phyloP scores from a whole-genome alignment of 441 rosid genomes.

The Adansonia madagascariensis region DNA sequence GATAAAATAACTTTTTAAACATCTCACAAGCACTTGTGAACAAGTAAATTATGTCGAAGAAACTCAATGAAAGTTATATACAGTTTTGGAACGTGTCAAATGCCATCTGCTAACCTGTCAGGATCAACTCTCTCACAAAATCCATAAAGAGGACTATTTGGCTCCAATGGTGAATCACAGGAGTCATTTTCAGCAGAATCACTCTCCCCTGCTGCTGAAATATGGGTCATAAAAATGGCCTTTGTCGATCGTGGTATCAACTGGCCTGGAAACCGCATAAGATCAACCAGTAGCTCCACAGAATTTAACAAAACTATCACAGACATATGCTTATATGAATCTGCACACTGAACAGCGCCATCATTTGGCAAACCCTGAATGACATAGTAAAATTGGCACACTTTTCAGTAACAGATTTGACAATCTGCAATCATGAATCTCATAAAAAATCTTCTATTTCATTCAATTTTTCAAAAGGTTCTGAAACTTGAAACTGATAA shows the following conservation, averaged over 20 bases:
- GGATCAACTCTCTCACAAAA: conserved; percentile 77
- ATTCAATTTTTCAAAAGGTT: not conserved
- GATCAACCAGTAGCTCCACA: conserved; percentile 89
- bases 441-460: not conserved
- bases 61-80: not conserved
- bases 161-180: conserved; percentile 98
- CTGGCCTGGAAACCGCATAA: conserved; percentile 95
- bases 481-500: conserved; percentile 13
- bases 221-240: conserved; percentile 91
- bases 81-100: not conserved
- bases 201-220: conserved; percentile 95
- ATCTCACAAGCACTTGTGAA: not conserved
- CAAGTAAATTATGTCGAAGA: not conserved
- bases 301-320: conserved; percentile 87
- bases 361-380: conserved; percentile 94
- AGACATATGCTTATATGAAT: conserved; percentile 89
- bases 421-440: not conserved
- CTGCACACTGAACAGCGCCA: conserved; percentile 71
- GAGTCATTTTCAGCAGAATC: conserved; percentile 99
- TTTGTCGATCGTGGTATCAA: conserved; percentile 82
- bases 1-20: not conserved
- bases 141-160: conserved; percentile 95
- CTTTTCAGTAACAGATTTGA: not conserved
- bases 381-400: not conserved
- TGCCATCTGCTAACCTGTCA: conserved; percentile 61